phyloP scores from a whole-genome alignment of 345 rosid species.

The Populus euphratica region DNA sequence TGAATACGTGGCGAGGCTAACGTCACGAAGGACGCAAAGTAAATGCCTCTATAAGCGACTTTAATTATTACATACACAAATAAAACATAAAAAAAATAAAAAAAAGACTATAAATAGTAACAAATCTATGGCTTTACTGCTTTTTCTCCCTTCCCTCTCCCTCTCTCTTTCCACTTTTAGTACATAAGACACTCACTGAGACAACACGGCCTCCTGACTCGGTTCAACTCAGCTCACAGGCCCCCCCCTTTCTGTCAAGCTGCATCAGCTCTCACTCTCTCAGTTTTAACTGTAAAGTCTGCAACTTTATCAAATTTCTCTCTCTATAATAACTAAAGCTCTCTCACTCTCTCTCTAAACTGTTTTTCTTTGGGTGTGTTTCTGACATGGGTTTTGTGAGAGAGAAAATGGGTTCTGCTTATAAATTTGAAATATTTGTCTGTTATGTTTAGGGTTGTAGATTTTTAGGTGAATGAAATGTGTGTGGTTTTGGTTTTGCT shows the following conservation, averaged over 20 bases:
- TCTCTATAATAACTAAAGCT: background rate
- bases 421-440: background rate
- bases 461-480: background rate
- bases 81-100: background rate
- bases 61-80: background rate
- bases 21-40: background rate
- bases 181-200: background rate
- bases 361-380: background rate
- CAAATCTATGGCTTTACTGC: background rate
- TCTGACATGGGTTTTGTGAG: background rate
- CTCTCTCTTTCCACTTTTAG: background rate
- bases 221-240: background rate
- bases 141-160: background rate
- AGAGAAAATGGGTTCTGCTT: background rate
- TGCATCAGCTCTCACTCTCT: background rate
- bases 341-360: background rate
- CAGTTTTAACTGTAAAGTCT: background rate
- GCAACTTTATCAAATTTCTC: background rate
- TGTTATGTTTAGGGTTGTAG: background rate
- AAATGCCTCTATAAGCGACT: background rate
- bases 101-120: background rate
- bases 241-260: background rate
- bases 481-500: background rate
- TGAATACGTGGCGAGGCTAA: background rate
- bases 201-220: background rate